These are phyloP conservation scores for Pelargonium cotyledonis DNA, from an alignment of 441 rosid species.

Conservation along the genomic window DNA sequence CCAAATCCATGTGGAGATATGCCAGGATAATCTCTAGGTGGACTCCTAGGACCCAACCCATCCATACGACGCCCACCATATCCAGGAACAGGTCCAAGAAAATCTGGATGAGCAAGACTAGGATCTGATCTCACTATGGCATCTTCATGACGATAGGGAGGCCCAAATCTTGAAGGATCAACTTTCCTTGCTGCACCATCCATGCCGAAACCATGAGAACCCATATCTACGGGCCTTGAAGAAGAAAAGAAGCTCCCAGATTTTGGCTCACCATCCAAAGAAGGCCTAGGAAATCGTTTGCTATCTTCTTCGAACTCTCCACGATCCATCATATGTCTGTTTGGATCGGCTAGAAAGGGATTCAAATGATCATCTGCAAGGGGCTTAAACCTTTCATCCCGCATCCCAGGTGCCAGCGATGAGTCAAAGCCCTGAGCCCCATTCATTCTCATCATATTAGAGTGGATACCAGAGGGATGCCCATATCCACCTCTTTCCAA, in stretches of 20 bases:
- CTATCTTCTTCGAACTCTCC: conserved; percentile 42
- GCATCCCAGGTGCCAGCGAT: conserved; percentile 23
- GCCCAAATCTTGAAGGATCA: conserved; percentile 45
- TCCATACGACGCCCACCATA: conserved; percentile 38
- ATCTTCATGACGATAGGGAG: conserved; percentile 37
- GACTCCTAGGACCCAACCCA: conserved; percentile 47
- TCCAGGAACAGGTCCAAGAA: conserved; percentile 37
- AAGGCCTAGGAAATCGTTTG: conserved; percentile 39
- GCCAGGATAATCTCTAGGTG: conserved; percentile 43
- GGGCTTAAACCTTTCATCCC: conserved; percentile 35
- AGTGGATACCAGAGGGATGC: conserved; percentile 23
- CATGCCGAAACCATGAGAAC: conserved; percentile 33
- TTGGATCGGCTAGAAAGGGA: conserved; percentile 30
- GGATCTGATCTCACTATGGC: conserved; percentile 34
- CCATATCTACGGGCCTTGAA: conserved; percentile 40
- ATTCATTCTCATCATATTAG: conserved; percentile 32
- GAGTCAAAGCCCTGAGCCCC: conserved; percentile 30
- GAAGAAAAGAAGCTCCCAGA: conserved; percentile 33
- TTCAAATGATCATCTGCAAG: conserved; percentile 33
- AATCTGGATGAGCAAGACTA: conserved; percentile 28
- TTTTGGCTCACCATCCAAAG: conserved; percentile 35
- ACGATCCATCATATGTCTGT: conserved; percentile 28
- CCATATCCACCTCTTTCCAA: conserved; percentile 24
- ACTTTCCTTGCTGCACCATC: conserved; percentile 29
- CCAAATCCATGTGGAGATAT: conserved; percentile 34